A percentile compares a stretch with the other conserved stretches of the same genome.
These are phyloP conservation scores for Cylindrotheca fusiformis DNA, from an alignment of 108 stramenopile species.

Conservation along the genomic window DNA sequence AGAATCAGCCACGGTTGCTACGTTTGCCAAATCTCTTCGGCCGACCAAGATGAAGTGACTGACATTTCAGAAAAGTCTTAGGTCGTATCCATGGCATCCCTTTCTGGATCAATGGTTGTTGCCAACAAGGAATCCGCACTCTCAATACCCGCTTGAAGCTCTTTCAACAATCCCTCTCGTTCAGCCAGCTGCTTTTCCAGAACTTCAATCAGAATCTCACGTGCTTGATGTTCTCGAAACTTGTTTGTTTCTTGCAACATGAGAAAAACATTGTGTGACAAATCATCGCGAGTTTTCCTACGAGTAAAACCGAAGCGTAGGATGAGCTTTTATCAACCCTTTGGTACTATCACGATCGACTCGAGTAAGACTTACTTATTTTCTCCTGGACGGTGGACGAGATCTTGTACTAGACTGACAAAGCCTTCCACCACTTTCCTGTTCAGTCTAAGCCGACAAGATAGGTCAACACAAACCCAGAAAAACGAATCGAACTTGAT, in stretches of 20 bases:
- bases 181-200: constrained; percentile 67
- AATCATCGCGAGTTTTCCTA: constrained; percentile 71
- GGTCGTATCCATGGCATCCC: no score
- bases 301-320: no score
- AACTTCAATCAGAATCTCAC: constrained; percentile 72
- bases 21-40: no score
- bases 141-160: constrained; percentile 43
- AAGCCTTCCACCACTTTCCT: constrained; percentile 61
- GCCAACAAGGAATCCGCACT: constrained; percentile 42
- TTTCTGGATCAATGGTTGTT: no score
- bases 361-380: constrained; percentile 58
- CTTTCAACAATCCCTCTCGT: constrained; percentile 41
- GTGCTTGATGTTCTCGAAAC: constrained; percentile 86
- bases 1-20: no score
- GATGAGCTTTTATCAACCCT: background rate
- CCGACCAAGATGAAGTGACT: no score
- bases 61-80: no score
- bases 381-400: constrained; percentile 80
- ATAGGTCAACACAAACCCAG: background rate
- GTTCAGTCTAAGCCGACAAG: constrained; percentile 46
- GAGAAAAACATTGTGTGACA: constrained; percentile 79
- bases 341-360: background rate
- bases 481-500: constrained; percentile 4
- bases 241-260: constrained; percentile 91
- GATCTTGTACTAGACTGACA: constrained; percentile 56